Evolutionary conservation across 192 early-diverging fungal genomes (phyloP), one percentile per base, ranked within the genome.

Genomic region (Umbelopsis sp.): DNA sequence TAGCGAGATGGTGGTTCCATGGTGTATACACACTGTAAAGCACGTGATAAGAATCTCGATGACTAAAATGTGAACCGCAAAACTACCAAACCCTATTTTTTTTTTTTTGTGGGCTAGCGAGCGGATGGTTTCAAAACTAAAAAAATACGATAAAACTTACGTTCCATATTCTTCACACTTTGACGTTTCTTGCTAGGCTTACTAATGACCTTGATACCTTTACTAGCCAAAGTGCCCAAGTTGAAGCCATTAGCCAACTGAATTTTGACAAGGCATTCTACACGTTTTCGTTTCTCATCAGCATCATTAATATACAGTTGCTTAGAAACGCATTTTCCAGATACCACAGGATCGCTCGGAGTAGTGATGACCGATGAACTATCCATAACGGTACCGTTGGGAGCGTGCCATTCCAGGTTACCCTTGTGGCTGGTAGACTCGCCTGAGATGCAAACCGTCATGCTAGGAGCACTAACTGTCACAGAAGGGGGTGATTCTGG

Each of bases 121-220:
- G n/a, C n/a, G n/a, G n/a, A n/a, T n/a, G n/a, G n/a, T n/a, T n/a
- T n/a, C n/a, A 11, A 41, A 41, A 38, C 3, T 6, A 38, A 38
- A 38, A 38, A 41, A 41, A 41, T 20, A 45, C 11, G 56, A 12
- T 62, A 56, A 6, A 9, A 76, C 76, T 82, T 80, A 84, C 83
- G 78, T 69, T 92, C 88, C 78, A 91, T 89, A 77, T 92, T 92
- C 74, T 95, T 94, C 20, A 88, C 86, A 52, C 90, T 94, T 68
- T 95, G 92, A 49, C 91, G 86, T 82, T 95, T 96, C 81, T 95
- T 96, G 49, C 89, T 91, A 2, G 96, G 95, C 80, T 98, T 97
- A 71, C 91, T 93, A 65, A 97, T 96, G 21, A 96, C 92, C 66
- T 93, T 94, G 73, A 97, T 91, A 7, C 91, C 90, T 45, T 87